Base-by-base conservation (phyloP, 2,329 filamentous ascomycete genomes). In the Amesomyces nigricolor region DNA sequence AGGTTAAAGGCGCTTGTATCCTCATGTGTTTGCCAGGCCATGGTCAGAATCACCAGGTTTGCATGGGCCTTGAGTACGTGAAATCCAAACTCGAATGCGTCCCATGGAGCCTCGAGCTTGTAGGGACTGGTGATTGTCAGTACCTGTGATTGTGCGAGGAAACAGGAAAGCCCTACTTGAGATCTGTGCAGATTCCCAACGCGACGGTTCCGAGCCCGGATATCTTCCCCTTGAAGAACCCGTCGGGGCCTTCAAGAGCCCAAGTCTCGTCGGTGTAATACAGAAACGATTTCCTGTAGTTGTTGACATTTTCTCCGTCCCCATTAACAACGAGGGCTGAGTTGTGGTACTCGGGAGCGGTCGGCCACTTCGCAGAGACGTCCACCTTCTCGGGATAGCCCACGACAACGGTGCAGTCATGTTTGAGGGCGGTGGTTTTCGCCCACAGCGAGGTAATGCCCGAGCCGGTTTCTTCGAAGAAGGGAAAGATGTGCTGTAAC, bases 381-480 rank as follows among this genome's bases (percentile, higher is more conserved):
- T 85, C 81, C 0, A 79, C 79, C 62, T 79, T 81, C 55, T 94
- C 89, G 0, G 89, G 88, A 53, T 92, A 94, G 0, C 89, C 89
- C 1, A 83, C 81, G 0, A 81, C 79, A 0, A 92, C 86, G 49
- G 78, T 72, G 64, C 87, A 91, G 57, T 84, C 75, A 64, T 87
- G 76, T 62, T 83, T 83, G 19, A 82, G 72, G 0, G 89, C 88
- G 0, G 78, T 81, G 0, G 78, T 81, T 38, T 81, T 75, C 0
- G 88, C 87, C 89, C 88, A 94, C 17, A 86, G 69, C 0, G 87
- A 84, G 6, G 78, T 84, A 51, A 87, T 81, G 0, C 89, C 89
- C 0, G 80, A 74, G 5, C 80, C 78, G 0, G 80, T 80, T 0
- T 76, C 79, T 65, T 94, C 89, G 3, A 92, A 79, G 62, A 76